These are phyloP conservation scores for Lizonia empirigonia DNA, from an alignment of 2,329 filamentous ascomycete species.

Conservation along the genomic window DNA sequence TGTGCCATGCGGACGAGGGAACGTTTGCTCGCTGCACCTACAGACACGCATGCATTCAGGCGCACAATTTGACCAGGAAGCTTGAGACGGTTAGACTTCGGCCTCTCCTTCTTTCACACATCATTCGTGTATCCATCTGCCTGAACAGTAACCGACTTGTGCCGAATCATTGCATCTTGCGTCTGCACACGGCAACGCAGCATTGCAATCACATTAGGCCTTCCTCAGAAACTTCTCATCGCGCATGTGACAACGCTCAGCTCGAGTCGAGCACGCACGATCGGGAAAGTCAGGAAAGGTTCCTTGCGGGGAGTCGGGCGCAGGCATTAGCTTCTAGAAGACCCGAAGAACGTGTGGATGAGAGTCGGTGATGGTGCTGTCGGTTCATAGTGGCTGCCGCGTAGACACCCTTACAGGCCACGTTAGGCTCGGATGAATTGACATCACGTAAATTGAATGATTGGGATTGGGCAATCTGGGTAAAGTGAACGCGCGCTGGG, in stretches of 20 bases:
- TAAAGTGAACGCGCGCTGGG: slow-evolving; percentile 1
- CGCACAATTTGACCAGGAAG: background rate
- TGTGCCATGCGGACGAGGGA: background rate
- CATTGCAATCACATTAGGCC: background rate
- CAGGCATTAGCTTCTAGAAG: slow-evolving; percentile 17
- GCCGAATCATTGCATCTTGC: too few relatives aligned
- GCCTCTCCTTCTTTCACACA: background rate
- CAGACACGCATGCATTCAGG: background rate
- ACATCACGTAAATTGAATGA: slow-evolving; percentile 41
- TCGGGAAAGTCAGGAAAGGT: background rate
- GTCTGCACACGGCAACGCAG: background rate
- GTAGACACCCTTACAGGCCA: background rate
- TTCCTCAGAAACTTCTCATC: background rate
- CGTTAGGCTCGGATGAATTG: slow-evolving; percentile 20
- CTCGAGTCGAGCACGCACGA: slow-evolving; percentile 1
- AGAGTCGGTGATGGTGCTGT: background rate
- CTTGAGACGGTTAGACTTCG: background rate
- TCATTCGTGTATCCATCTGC: background rate
- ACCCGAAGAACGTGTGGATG: slow-evolving; percentile 9
- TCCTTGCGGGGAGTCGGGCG: slow-evolving; percentile 9
- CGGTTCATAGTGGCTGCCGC: slow-evolving; percentile 3
- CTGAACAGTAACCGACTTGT: slow-evolving; percentile 1
- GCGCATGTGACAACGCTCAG: slow-evolving; percentile 9
- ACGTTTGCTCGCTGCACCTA: background rate
- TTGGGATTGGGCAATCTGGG: slow-evolving; percentile 29